Base-by-base conservation (phyloP, 2,329 filamentous ascomycete genomes). In the Penicillium sp. region DNA sequence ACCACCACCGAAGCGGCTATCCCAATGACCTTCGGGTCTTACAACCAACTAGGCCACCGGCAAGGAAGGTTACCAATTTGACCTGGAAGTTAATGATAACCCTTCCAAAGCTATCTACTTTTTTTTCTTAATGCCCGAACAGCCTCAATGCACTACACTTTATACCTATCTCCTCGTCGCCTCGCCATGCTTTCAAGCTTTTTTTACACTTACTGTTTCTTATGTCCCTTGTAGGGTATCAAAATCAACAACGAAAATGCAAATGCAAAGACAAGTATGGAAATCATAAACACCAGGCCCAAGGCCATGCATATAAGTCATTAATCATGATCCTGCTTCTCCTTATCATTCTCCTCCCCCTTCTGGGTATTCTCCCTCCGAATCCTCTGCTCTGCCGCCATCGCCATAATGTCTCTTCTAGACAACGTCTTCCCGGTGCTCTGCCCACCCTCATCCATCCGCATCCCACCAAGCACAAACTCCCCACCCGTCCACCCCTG, bases 401-500 rank as follows among this genome's bases (percentile, higher is more conserved):
- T 86, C 0, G 91, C 91, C 55, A 95, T 80, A 38, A 92, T 84
- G 69, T 96, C 91, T 58, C 92, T 84, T 63, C 90, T 81, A 65
- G 81, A 89, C 31, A 54, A 47, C 28, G 52, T 47, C 25, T 38
- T 22, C 35, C 68, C 65, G 38, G 67, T 68, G 2, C 74, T 73
- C 39, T 70, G 68, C 37, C 75, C 76, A 42, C 79, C 74, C 4
- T 73, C 76, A 10, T 77, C 76, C 1, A 76, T 79, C 47, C 83
- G 75, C 15, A 78, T 75, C 1, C 79, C 85, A 38, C 89, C 89
- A 14, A 92, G 81, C 15, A 92, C 88, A 75, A 90, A 94, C 69
- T 91, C 87, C 1, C 91, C 91, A 5, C 91, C 91, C 0, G 84
- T 88, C 90, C 90, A 93, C 0, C 89, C 90, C 3, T 89, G 88